Conservation (phyloP, 106 monocot genomes). For the Ottelia alismoides region DNA sequence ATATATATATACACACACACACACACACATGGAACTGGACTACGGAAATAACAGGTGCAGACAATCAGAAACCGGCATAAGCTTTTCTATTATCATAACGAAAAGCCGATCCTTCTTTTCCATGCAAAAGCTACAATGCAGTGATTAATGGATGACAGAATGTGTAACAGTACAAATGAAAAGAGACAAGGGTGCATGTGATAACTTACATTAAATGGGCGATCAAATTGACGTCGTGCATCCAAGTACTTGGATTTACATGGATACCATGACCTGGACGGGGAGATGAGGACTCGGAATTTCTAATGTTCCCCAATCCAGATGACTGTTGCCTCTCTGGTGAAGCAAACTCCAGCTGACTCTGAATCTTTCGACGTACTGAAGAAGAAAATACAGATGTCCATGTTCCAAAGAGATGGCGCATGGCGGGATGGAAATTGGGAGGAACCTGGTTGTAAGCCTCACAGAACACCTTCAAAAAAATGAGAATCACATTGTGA, state of each 20-base stretch:
- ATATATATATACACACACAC: no score
- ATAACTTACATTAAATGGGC: no score
- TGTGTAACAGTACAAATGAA: neutral
- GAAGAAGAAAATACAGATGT: conserved; percentile 62
- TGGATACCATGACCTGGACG: conserved; percentile 73
- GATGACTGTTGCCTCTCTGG: conserved; percentile 25
- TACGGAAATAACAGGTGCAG: no score
- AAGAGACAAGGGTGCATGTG: conserved; percentile 31
- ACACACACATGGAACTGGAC: no score
- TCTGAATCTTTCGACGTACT: conserved; percentile 52
- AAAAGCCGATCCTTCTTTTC: no score
- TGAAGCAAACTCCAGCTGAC: conserved; percentile 46
- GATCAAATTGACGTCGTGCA: conserved; percentile 40
- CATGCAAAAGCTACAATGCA: no score
- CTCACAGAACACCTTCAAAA: conserved; percentile 60
- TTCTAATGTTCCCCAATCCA: conserved; percentile 12
- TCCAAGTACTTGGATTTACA: conserved; percentile 91
- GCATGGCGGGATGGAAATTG: conserved; percentile 57
- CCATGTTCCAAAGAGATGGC: conserved; percentile 92
- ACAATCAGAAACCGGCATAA: no score
- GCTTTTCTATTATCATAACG: no score
- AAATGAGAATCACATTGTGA: no score
- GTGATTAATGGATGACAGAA: neutral
- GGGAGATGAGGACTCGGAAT: conserved; percentile 54
- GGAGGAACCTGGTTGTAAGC: conserved; percentile 68